Conservation (phyloP, 2,329 filamentous ascomycete species). For the Monosporascus sp. region DNA sequence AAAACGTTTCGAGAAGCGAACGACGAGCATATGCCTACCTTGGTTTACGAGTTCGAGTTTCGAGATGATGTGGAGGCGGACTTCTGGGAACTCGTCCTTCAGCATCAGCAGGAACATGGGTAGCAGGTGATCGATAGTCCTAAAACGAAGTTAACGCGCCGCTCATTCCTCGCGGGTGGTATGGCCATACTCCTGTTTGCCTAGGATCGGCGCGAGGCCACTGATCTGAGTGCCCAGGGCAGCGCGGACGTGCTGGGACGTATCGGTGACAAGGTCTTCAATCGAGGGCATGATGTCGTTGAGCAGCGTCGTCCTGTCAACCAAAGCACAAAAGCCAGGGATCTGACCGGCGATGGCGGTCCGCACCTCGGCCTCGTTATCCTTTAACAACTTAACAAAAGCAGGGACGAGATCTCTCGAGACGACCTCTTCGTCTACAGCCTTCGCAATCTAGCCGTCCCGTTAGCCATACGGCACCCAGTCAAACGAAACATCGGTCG, state of each 20-base stretch:
- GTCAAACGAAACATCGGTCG: slow-evolving; percentile 4
- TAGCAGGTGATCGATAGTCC: slow-evolving; percentile 91
- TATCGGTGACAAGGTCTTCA: slow-evolving; percentile 92
- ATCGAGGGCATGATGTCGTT: slow-evolving; percentile 96
- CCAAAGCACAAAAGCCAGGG: slow-evolving; percentile 87
- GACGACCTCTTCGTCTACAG: slow-evolving; percentile 94
- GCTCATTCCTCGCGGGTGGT: neutral
- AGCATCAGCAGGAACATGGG: slow-evolving; percentile 99
- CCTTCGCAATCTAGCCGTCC: slow-evolving; percentile 77
- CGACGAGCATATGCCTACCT: slow-evolving; percentile 45
- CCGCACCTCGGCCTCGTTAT: slow-evolving; percentile 94
- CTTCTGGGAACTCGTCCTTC: slow-evolving; percentile 98
- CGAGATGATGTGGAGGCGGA: slow-evolving; percentile 98
- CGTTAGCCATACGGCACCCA: slow-evolving; percentile 11
- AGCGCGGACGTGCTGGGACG: slow-evolving; percentile 92
- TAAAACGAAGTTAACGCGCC: slow-evolving; percentile 31
- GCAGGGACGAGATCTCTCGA: slow-evolving; percentile 89
- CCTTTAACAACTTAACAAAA: slow-evolving; percentile 96
- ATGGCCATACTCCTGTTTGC: slow-evolving; percentile 81
- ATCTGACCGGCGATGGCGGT: slow-evolving; percentile 97
- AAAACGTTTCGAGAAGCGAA: neutral
- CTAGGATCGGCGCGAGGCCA: slow-evolving; percentile 90
- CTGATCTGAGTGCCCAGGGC: slow-evolving; percentile 96
- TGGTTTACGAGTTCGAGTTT: slow-evolving; percentile 98
- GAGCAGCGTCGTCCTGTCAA: slow-evolving; percentile 81